Evolutionary conservation across 495 filamentous ascomycete genomes (phyloP), one percentile per base, ranked within the genome.

Genomic region (Aspergillus saccharolyticus): DNA sequence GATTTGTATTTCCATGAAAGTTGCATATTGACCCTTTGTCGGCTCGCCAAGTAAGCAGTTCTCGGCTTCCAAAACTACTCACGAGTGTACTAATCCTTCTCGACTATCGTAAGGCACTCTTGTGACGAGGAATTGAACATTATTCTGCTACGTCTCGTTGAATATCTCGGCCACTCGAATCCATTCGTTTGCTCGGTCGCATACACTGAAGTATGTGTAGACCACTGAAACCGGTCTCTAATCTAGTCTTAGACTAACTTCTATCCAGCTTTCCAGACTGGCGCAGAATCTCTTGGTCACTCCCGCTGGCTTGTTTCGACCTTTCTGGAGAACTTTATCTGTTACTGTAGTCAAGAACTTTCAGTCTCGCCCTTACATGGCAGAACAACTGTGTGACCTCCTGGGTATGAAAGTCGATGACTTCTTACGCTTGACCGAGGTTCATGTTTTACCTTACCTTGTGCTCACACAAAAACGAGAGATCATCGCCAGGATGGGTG

Each of bases 161-260:
- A 95, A 39, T 97, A 92, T 65, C 77, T 97, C 1, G 93, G 91
- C 12, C 84, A 96, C 66, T 75, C 85, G 22, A 95, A 94, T 68
- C 80, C 84, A 17, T 81, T 96, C 5, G 75, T 96, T 4, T 89
- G 84, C 59, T 88, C 84, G 3, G 76, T 88, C 42, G 89, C 92
- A 10, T 92, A 89, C 68, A 88, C 87, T 61, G 90, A 95, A 75
- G 87, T 88, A 74, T 63, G 75, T 66, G 15, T 44, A 12, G 7
- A 18, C 22, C 43, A 17, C 16, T 52, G 63, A 20, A 51, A 54
- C 53, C 33, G 52, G 46, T 22, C 46, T 18, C 43, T 21, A 52
- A 56, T 52, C 45, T 54, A 44, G 39, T 42, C 52, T 51, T 42
- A 65, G 20, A 66, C 47, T 54, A 12, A 7, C 44, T 52, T n/a